Evolutionary conservation across 1,284 basidiomycete species (phyloP).

Genomic region (Porodaedalea pini): DNA sequence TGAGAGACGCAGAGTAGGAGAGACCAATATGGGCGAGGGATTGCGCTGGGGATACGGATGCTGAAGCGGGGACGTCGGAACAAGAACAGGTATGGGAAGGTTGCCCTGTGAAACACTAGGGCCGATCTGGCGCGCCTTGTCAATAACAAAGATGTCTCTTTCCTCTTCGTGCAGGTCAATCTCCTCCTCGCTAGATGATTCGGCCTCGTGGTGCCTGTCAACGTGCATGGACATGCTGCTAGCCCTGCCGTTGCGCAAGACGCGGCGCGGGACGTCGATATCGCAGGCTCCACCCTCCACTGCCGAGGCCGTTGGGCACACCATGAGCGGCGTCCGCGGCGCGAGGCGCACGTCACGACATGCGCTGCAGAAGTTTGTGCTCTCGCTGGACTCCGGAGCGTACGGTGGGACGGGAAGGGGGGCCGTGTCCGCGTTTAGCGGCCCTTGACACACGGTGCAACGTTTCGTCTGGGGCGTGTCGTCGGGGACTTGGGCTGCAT

Average conservation of each 20-base stretch:
- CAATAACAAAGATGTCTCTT: not conserved
- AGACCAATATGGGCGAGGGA: constrained; percentile 4
- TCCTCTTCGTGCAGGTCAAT: not conserved
- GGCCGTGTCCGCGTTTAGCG: constrained; percentile 21
- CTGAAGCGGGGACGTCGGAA: constrained; percentile 2
- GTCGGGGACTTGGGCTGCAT: constrained; percentile 22
- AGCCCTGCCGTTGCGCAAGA: not conserved
- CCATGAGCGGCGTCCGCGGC: not conserved
- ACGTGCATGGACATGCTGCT: not conserved
- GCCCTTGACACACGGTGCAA: constrained; percentile 24
- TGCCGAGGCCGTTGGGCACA: not conserved
- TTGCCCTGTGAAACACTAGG: not conserved
- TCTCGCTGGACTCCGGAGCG: constrained; percentile 30
- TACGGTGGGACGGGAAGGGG: constrained; percentile 10
- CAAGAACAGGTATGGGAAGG: not conserved
- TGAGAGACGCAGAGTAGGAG: not conserved
- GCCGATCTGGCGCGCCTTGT: not conserved
- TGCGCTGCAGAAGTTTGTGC: constrained; percentile 33
- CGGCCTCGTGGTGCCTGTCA: not conserved
- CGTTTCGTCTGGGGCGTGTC: constrained; percentile 24
- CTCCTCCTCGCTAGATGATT: not conserved
- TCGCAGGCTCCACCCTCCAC: not conserved
- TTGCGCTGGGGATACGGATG: constrained; percentile 1
- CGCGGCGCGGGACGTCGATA: constrained; percentile 1
- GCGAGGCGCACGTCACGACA: constrained; percentile 29